These are phyloP conservation scores for Talaromyces sp. DNA, from an alignment of 2,329 filamentous ascomycete genomes.

Conservation along the genomic window DNA sequence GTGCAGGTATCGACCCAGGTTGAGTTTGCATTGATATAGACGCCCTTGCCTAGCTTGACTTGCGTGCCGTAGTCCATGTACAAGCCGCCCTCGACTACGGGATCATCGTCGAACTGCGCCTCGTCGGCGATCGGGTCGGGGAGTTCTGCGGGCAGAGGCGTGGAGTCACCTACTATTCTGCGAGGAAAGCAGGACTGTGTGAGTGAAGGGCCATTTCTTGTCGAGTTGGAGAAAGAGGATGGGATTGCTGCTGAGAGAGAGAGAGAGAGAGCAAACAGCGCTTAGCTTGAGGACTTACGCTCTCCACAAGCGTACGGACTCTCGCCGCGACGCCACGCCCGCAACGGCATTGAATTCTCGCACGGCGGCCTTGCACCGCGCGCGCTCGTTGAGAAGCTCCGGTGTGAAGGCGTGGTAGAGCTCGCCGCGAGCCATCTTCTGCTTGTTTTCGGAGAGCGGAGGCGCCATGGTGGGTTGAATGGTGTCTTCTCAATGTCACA, in stretches of 20 bases:
- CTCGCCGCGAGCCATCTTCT: constrained; percentile 59
- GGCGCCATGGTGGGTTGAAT: too few relatives aligned
- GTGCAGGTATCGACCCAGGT: constrained; percentile 71
- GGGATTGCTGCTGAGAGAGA: too few relatives aligned
- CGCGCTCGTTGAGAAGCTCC: constrained; percentile 57
- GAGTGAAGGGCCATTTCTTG: not conserved
- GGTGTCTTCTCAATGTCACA: too few relatives aligned
- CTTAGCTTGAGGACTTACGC: constrained; percentile 55
- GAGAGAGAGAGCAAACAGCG: too few relatives aligned
- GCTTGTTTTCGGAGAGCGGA: constrained; percentile 10
- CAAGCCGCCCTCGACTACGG: constrained; percentile 66
- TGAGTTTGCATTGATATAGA: constrained; percentile 71
- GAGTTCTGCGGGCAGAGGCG: constrained; percentile 56
- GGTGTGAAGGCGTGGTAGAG: constrained; percentile 70
- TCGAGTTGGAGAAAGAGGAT: constrained; percentile 2
- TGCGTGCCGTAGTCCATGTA: constrained; percentile 74
- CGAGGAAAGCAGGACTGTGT: too few relatives aligned
- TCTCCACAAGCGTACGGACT: constrained; percentile 60
- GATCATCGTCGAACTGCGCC: constrained; percentile 55
- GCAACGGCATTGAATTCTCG: constrained; percentile 58
- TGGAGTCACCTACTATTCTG: constrained; percentile 40
- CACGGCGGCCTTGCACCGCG: constrained; percentile 52
- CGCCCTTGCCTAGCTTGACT: constrained; percentile 61
- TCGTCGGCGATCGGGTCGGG: constrained; percentile 59
- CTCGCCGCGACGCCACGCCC: constrained; percentile 54